phyloP scores from a whole-genome alignment of 1,284 basidiomycete genomes.

The Phlebopus sp. region DNA sequence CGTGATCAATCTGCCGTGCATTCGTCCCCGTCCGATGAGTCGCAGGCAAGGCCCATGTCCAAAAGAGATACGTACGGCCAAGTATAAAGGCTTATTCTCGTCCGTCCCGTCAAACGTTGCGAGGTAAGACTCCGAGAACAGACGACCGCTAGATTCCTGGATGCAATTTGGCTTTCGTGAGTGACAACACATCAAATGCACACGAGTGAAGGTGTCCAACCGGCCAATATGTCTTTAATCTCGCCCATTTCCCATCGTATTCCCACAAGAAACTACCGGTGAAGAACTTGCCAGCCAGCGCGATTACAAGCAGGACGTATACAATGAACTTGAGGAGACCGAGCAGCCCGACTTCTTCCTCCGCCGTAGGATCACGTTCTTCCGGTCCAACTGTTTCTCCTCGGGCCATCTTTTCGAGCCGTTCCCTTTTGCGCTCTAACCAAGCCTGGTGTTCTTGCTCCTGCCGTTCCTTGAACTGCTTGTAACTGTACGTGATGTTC shows the following conservation, averaged over 20 bases:
- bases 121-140: conserved; percentile 74
- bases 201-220: conserved; percentile 37
- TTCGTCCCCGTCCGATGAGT: too few relatives aligned
- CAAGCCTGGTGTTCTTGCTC: conserved; percentile 62
- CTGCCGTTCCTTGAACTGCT: conserved; percentile 62
- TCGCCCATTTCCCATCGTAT: conserved; percentile 58
- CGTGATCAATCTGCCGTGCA: conserved; percentile 72
- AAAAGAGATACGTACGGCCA: conserved; percentile 60
- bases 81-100: conserved; percentile 73
- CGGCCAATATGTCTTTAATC: conserved; percentile 59
- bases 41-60: background rate
- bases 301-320: conserved; percentile 48
- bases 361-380: conserved; percentile 67
- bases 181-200: conserved; percentile 6
- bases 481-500: conserved; percentile 47
- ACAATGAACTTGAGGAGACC: conserved; percentile 70
- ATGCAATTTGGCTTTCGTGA: conserved; percentile 11
- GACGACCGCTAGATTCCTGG: conserved; percentile 52
- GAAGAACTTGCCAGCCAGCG: conserved; percentile 74
- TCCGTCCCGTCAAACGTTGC: conserved; percentile 74
- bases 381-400: conserved; percentile 72
- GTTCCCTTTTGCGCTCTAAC: conserved; percentile 66
- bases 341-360: conserved; percentile 59
- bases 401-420: conserved; percentile 67
- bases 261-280: conserved; percentile 82